A percentile compares a stretch with the other conserved stretches of the same genome.
Evolutionary conservation across 768 basidiomycete genomes (phyloP).

Genomic region (Chlorophyllum brunneum): DNA sequence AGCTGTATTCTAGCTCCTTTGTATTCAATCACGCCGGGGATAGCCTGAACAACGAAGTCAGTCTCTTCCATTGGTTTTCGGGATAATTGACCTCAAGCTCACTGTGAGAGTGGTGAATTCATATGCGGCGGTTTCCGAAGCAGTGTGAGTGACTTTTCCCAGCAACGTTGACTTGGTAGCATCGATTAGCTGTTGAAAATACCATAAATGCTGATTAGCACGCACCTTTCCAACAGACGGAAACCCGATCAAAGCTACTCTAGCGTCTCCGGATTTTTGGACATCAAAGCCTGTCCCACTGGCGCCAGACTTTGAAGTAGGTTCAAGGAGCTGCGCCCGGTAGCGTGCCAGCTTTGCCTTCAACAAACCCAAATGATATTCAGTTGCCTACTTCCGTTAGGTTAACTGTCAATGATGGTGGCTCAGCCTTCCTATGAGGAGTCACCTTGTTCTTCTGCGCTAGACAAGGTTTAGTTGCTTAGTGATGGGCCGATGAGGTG

Average conservation of each 20-base stretch:
- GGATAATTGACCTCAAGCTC: slow-evolving; percentile 17
- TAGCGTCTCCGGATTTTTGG: slow-evolving; percentile 76
- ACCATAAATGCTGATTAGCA: not conserved
- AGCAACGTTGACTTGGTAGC: slow-evolving; percentile 76
- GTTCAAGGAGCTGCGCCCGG: slow-evolving; percentile 92
- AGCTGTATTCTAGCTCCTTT: slow-evolving; percentile 91
- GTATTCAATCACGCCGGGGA: slow-evolving; percentile 96
- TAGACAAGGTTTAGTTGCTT: slow-evolving; percentile 24
- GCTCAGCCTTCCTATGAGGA: not conserved
- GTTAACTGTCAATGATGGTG: slow-evolving; percentile 12
- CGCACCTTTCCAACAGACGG: slow-evolving; percentile 88
- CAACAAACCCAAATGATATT: slow-evolving; percentile 89
- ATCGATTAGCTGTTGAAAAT: not conserved
- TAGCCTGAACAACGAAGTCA: slow-evolving; percentile 51
- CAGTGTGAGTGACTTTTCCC: slow-evolving; percentile 88
- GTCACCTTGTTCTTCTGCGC: slow-evolving; percentile 94
- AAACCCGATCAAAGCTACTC: slow-evolving; percentile 91
- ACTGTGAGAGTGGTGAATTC: slow-evolving; percentile 94
- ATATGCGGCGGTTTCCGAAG: slow-evolving; percentile 85
- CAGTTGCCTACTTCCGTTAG: slow-evolving; percentile 65
- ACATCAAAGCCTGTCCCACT: slow-evolving; percentile 87
- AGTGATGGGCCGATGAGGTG: not conserved
- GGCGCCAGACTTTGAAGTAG: slow-evolving; percentile 76
- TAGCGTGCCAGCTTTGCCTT: slow-evolving; percentile 96
- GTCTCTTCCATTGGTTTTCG: not conserved